A percentile compares a stretch with the other conserved stretches of the same genome.
Conservation (phyloP, 2,329 filamentous ascomycete genomes). For the Colletotrichum gloeosporioides region DNA sequence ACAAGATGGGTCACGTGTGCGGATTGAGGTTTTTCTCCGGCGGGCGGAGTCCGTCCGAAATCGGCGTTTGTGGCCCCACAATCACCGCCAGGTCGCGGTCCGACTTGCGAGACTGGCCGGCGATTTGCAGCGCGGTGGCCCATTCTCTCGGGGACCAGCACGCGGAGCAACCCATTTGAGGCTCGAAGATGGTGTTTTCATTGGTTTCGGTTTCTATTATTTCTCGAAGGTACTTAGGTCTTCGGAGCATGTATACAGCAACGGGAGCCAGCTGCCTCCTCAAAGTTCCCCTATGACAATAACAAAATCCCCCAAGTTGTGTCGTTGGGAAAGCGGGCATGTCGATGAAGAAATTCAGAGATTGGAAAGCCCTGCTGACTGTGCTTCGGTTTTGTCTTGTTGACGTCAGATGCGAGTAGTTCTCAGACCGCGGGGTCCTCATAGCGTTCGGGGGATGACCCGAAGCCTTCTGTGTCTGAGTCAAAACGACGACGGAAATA, state of each 20-base stretch:
- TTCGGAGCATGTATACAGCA: not conserved
- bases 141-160: not conserved
- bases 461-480: not conserved
- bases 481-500: not conserved
- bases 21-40: not conserved
- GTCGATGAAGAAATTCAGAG: not conserved
- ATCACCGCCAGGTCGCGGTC: not conserved
- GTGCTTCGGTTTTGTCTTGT: not conserved
- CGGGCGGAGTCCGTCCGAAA: conserved; percentile 16
- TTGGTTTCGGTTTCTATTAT: fast-evolving
- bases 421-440: not conserved
- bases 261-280: not conserved
- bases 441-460: not conserved
- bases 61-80: conserved; percentile 1
- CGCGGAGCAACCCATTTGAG: fast-evolving
- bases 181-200: not conserved
- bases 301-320: fast-evolving
- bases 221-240: fast-evolving
- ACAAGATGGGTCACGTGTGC: conserved; percentile 4
- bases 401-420: not conserved
- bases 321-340: not conserved
- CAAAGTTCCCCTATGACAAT: fast-evolving
- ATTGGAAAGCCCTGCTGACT: not conserved
- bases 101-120: not conserved
- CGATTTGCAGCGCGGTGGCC: not conserved